phyloP scores from a whole-genome alignment of 1,284 basidiomycete species.

The Cystobasidiaceae sp. region DNA sequence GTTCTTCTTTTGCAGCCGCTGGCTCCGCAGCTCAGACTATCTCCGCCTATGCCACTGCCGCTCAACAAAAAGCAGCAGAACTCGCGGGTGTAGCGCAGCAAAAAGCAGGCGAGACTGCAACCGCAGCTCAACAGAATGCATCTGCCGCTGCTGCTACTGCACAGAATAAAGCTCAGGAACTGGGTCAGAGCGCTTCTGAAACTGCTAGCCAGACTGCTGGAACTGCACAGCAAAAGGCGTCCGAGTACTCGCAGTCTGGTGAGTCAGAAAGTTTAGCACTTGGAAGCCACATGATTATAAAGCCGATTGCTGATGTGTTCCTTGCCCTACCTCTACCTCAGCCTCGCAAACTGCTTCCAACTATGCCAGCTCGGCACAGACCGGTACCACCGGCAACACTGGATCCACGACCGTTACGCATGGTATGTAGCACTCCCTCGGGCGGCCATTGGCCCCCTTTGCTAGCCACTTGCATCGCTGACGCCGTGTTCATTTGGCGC shows the following conservation, averaged over 20 bases:
- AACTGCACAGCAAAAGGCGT: too few relatives aligned
- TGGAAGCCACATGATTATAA: too few relatives aligned
- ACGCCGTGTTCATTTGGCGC: too few relatives aligned
- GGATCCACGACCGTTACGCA: background rate
- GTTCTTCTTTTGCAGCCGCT: background rate
- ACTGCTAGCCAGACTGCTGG: too few relatives aligned
- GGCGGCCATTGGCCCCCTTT: too few relatives aligned
- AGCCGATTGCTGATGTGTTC: too few relatives aligned
- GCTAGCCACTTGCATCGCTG: too few relatives aligned
- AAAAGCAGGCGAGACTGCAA: constrained; percentile 1
- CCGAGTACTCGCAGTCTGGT: too few relatives aligned
- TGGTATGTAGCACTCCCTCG: too few relatives aligned
- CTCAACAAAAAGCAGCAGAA: background rate
- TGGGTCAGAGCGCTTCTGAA: too few relatives aligned
- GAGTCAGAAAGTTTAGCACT: background rate
- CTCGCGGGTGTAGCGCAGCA: constrained; percentile 3
- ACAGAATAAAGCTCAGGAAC: too few relatives aligned
- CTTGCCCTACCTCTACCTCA: background rate
- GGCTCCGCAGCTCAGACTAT: constrained; percentile 9
- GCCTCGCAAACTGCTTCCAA: background rate
- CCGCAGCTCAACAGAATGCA: background rate
- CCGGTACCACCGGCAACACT: background rate
- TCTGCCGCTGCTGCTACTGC: background rate
- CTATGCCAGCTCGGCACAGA: background rate
- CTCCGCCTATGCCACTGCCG: background rate